phyloP scores from a whole-genome alignment of 108 stramenopile species.

The Aurantiochytrium sp. region DNA sequence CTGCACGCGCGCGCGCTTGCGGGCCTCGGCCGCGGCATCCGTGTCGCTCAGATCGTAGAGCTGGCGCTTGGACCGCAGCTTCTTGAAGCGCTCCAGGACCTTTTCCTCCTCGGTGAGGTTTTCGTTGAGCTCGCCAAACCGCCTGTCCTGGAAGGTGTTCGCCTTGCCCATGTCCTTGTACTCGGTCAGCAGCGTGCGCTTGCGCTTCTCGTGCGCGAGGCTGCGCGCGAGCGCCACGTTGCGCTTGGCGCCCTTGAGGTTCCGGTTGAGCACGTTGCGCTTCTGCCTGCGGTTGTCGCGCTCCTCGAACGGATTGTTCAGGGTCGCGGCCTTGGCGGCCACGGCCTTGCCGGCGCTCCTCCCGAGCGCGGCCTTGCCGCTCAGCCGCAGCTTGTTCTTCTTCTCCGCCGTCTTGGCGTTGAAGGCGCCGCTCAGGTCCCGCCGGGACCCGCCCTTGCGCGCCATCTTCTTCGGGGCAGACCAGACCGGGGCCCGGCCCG shows the following conservation, averaged over 20 bases:
- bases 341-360: background rate
- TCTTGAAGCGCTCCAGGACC: conserved; percentile 38
- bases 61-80: conserved; percentile 19
- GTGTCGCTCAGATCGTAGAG: conserved; percentile 29
- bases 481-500: too few relatives aligned
- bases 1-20: background rate
- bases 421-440: conserved; percentile 11
- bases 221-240: conserved; percentile 33
- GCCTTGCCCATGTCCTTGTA: conserved; percentile 23
- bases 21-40: background rate
- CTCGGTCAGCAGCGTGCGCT: conserved; percentile 31
- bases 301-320: conserved; percentile 38
- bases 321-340: background rate
- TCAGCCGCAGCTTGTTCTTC: background rate
- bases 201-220: conserved; percentile 29
- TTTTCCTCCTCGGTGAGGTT: conserved; percentile 35
- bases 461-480: too few relatives aligned
- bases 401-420: background rate
- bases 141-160: conserved; percentile 28
- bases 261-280: conserved; percentile 38
- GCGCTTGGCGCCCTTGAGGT: conserved; percentile 40
- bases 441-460: background rate
- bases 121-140: conserved; percentile 37
- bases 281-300: conserved; percentile 36
- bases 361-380: background rate